Evolutionary conservation across 371 early-diverging fungal species (phyloP).

Genomic region (Syncephalastrum monosporum): DNA sequence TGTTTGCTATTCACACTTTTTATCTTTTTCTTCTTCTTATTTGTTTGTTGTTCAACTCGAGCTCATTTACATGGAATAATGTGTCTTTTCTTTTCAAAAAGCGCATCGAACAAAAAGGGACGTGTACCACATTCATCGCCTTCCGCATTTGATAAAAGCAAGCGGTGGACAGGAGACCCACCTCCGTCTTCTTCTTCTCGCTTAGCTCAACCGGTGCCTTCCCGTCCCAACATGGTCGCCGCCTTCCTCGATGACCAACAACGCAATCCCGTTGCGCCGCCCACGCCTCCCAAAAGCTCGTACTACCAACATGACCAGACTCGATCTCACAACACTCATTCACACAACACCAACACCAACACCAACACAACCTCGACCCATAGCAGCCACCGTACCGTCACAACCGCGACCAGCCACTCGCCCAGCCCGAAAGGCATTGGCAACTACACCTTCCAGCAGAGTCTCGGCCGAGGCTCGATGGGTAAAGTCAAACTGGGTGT

Average conservation of each 20-base stretch:
- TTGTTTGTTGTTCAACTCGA: too few species aligned
- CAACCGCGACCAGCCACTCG: slow-evolving; percentile 3
- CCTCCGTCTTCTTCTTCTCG: slow-evolving; percentile 14
- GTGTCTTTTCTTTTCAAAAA: slow-evolving; percentile 22
- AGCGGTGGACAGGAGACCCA: slow-evolving; percentile 1
- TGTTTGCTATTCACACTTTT: too few species aligned
- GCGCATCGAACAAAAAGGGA: slow-evolving; percentile 20
- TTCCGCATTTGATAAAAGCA: slow-evolving; percentile 10
- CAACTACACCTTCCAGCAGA: slow-evolving; percentile 37
- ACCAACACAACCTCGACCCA: neutral
- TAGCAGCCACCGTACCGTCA: slow-evolving; percentile 13
- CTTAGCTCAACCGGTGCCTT: slow-evolving; percentile 13
- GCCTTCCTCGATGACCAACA: slow-evolving; percentile 14
- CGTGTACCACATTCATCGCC: slow-evolving; percentile 12
- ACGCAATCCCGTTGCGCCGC: slow-evolving; percentile 2
- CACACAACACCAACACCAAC: slow-evolving; percentile 7
- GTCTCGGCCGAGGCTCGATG: slow-evolving; percentile 47
- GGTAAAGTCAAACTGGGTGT: slow-evolving; percentile 47
- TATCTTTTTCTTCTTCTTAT: too few species aligned
- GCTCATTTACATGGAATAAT: slow-evolving; percentile 6
- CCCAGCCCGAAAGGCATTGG: slow-evolving; percentile 31
- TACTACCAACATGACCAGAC: slow-evolving; percentile 2
- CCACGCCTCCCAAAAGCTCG: slow-evolving; percentile 3
- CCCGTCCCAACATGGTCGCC: slow-evolving; percentile 20
- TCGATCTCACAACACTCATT: neutral